These are phyloP conservation scores for Stagonosporopsis cucurbitacearum DNA, from an alignment of 2,329 filamentous ascomycete genomes.

Conservation along the genomic window DNA sequence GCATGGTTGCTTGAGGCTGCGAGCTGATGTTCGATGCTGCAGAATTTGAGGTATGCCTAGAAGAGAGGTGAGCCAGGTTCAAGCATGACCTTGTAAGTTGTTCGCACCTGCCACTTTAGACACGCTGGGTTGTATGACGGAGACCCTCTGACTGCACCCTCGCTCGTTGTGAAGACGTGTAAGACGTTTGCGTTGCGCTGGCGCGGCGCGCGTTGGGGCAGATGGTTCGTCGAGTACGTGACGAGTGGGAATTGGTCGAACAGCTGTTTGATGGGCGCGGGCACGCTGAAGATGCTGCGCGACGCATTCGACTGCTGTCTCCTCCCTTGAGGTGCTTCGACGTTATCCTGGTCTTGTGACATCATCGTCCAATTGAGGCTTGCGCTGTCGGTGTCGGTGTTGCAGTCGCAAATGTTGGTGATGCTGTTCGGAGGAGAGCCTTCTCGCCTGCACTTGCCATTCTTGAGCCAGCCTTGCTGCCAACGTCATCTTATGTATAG, in stretches of 20 bases:
- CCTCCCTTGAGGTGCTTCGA: conserved; percentile 9
- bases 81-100: neutral
- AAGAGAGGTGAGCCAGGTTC: conserved; percentile 16
- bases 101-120: conserved; percentile 89
- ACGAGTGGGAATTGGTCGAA: conserved; percentile 85
- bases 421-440: conserved; percentile 31
- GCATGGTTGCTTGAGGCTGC: conserved; percentile 88
- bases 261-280: conserved; percentile 76
- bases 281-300: conserved; percentile 60
- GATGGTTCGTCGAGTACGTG: conserved; percentile 75
- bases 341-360: conserved; percentile 22
- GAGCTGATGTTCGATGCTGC: conserved; percentile 69
- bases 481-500: conserved; percentile 5
- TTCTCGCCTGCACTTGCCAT: conserved; percentile 38
- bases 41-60: conserved; percentile 85
- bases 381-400: conserved; percentile 5
- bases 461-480: neutral
- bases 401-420: conserved; percentile 29
- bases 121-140: conserved; percentile 92
- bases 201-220: conserved; percentile 68
- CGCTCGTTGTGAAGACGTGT: conserved; percentile 75
- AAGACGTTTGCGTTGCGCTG: conserved; percentile 63
- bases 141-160: conserved; percentile 65
- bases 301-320: conserved; percentile 19
- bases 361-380: conserved; percentile 28